Conservation (phyloP, 2,329 filamentous ascomycete genomes). For the Colletotrichum abscissum region DNA sequence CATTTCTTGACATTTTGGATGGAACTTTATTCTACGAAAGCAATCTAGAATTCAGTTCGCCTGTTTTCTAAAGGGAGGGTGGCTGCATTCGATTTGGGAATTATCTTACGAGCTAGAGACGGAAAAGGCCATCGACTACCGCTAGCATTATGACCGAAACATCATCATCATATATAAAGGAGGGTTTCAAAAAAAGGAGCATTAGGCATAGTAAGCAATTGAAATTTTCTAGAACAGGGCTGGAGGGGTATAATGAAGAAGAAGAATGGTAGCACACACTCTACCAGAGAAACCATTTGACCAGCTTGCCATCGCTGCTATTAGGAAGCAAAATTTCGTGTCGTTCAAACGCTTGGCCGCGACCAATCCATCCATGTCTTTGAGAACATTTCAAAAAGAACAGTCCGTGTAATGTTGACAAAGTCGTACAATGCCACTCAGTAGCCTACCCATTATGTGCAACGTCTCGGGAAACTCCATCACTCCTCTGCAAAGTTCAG, state of each 20-base stretch:
- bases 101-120: not conserved
- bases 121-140: not conserved
- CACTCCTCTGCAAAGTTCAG: conserved; percentile 28
- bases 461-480: not conserved
- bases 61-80: not conserved
- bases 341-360: not conserved
- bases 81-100: conserved; percentile 12
- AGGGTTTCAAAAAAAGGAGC: not conserved
- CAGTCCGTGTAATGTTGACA: not conserved
- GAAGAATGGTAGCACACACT: conserved; percentile 6
- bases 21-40: not conserved
- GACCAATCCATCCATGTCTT: not conserved
- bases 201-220: conserved; percentile 27
- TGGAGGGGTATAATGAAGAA: conserved; percentile 22
- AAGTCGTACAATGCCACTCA: not conserved
- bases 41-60: not conserved
- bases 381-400: too few relatives aligned
- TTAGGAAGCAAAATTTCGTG: not conserved
- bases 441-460: not conserved
- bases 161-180: conserved; percentile 1
- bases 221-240: conserved; percentile 28
- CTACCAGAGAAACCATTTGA: conserved; percentile 18
- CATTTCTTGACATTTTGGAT: not conserved
- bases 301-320: conserved; percentile 16
- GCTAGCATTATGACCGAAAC: not conserved